Evolutionary conservation across 768 basidiomycete genomes (phyloP).

Genomic region (Lactarius akahatsu): DNA sequence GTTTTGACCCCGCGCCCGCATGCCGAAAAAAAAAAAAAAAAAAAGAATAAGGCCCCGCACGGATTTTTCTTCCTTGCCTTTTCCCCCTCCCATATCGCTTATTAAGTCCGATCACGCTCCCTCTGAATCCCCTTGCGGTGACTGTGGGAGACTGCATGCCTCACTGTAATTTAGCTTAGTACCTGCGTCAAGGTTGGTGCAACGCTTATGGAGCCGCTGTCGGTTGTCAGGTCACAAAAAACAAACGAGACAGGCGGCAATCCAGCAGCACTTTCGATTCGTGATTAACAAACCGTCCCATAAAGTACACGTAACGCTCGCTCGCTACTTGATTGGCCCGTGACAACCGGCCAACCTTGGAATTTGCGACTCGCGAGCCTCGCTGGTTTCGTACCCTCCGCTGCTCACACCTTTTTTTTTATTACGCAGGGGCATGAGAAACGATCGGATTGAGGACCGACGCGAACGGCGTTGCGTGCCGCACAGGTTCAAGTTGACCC

Average conservation of each 20-base stretch:
- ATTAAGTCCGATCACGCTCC: slow-evolving; percentile 17
- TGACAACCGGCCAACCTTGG: slow-evolving; percentile 5
- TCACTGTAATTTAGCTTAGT: neutral
- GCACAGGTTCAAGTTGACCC: neutral
- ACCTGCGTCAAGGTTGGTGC: neutral
- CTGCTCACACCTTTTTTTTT: neutral
- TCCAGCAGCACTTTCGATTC: neutral
- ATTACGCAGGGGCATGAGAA: neutral
- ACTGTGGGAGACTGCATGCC: neutral
- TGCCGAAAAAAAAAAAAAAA: neutral
- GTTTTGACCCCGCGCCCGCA: neutral
- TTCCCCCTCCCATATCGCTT: slow-evolving; percentile 2
- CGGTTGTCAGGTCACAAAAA: slow-evolving; percentile 19
- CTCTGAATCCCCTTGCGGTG: slow-evolving; percentile 1
- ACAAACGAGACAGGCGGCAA: neutral
- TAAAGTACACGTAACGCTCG: slow-evolving; percentile 2
- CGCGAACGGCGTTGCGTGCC: neutral
- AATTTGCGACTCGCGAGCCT: neutral
- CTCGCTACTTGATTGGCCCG: slow-evolving; percentile 20
- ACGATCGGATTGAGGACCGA: neutral
- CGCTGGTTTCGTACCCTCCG: neutral
- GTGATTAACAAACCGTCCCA: neutral
- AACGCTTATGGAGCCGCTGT: neutral
- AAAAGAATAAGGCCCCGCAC: slow-evolving; percentile 3
- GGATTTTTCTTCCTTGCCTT: slow-evolving; percentile 2